phyloP scores from a whole-genome alignment of 169 alveolate species.

The Eimeria falciformis region DNA sequence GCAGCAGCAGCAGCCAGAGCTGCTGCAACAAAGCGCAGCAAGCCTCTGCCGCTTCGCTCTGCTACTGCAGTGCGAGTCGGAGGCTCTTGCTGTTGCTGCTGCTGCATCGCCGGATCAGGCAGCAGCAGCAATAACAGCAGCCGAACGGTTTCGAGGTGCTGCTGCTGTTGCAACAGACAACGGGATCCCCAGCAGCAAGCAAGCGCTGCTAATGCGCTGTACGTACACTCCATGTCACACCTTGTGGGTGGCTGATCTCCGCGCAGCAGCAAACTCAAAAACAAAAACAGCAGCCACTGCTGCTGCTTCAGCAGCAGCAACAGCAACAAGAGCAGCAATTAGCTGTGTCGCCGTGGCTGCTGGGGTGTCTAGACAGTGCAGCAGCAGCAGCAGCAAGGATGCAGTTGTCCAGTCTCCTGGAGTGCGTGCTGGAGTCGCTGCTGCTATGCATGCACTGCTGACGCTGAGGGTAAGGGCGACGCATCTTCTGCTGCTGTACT shows the following conservation, averaged over 20 bases:
- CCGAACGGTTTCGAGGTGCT: neutral
- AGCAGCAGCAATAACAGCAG: conserved; percentile 31
- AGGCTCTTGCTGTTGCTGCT: conserved; percentile 43
- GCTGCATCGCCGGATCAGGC: conserved; percentile 11
- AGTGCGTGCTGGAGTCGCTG: conserved; percentile 33
- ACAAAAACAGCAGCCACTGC: neutral
- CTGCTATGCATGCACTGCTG: neutral
- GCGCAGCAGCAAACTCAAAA: neutral
- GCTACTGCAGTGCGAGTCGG: conserved; percentile 36
- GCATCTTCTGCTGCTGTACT: conserved; percentile 16
- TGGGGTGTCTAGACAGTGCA: conserved; percentile 31
- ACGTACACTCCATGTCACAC: conserved; percentile 45
- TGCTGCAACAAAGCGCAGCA: conserved; percentile 11
- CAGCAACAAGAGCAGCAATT: conserved; percentile 23
- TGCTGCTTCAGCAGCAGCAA: conserved; percentile 13
- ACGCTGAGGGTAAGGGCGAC: neutral
- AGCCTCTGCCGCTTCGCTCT: conserved; percentile 13
- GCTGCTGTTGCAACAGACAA: conserved; percentile 11
- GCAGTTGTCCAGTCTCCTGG: neutral
- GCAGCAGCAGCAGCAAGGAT: conserved; percentile 52
- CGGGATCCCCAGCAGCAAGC: neutral
- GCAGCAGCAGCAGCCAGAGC: neutral
- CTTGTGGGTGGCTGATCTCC: conserved; percentile 15
- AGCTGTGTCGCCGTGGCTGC: conserved; percentile 33
- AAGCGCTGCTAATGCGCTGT: conserved; percentile 32